These are phyloP conservation scores for Fusarium nelsonii DNA, from an alignment of 2,329 filamentous ascomycete genomes.

Conservation along the genomic window DNA sequence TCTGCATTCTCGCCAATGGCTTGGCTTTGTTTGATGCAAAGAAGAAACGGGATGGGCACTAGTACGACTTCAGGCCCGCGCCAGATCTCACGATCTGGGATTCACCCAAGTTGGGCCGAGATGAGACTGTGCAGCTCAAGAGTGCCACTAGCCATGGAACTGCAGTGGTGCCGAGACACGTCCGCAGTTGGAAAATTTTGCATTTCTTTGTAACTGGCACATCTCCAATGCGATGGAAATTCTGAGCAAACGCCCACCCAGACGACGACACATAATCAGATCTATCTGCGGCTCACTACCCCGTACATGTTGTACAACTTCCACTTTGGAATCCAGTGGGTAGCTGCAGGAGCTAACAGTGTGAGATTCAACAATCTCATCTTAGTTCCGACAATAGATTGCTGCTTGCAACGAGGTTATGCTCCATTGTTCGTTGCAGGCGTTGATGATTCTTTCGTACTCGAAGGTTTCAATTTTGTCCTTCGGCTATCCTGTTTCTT, in stretches of 20 bases:
- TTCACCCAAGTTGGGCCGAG: slow-evolving; percentile 38
- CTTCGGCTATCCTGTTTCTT: background rate
- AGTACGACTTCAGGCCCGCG: slow-evolving; percentile 33
- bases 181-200: slow-evolving; percentile 19
- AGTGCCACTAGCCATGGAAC: slow-evolving; percentile 30
- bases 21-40: slow-evolving; percentile 28
- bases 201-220: background rate
- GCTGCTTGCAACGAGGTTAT: slow-evolving; percentile 1
- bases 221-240: no score
- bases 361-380: slow-evolving; percentile 8
- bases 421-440: background rate
- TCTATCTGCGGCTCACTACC: slow-evolving; percentile 23
- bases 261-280: slow-evolving; percentile 5
- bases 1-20: slow-evolving; percentile 31
- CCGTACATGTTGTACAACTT: slow-evolving; percentile 28
- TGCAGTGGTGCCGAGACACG: slow-evolving; percentile 41
- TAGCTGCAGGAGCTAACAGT: slow-evolving; percentile 17
- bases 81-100: slow-evolving; percentile 45
- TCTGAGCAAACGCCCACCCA: background rate
- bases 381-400: slow-evolving; percentile 11
- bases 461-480: background rate
- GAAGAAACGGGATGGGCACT: slow-evolving; percentile 37
- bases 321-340: slow-evolving; percentile 30
- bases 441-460: background rate
- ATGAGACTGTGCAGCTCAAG: slow-evolving; percentile 21